Evolutionary conservation across 2,329 filamentous ascomycete genomes (phyloP), one percentile per base, ranked within the genome.

Genomic region (Phyllosticta ampelicida): DNA sequence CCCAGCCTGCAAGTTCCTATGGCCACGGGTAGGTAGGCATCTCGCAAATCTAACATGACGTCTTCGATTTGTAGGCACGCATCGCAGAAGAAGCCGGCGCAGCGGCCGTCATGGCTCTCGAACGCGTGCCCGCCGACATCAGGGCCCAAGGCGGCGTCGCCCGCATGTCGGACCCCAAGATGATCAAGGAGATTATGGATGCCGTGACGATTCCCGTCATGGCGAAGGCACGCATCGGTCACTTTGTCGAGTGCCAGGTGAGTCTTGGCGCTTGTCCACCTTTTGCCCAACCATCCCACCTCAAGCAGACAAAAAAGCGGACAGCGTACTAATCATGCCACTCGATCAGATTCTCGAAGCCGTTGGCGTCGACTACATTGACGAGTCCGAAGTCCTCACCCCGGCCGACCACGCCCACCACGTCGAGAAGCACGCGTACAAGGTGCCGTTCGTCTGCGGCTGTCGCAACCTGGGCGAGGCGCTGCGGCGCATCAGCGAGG

Each of bases 1-100:
- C 28, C 44, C 21, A 4, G 36, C 8, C 26, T n/a, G 50, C 50
- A 44, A n/a, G n/a, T n/a, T n/a, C n/a, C n/a, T n/a, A n/a, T n/a
- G n/a, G n/a, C n/a, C n/a, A n/a, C n/a, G n/a, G n/a, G n/a, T n/a
- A n/a, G n/a, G n/a, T n/a, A n/a, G n/a, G n/a, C n/a, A 23, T 2
- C 3, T 19, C n/a, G 6, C 23, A 28, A 2, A 44, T 16, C 16
- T 16, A 19, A n/a, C 26, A 26, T 52, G 36, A 53, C 55, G n/a
- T 51, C 16, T 51, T 13, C 10, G 19, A 20, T 28, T 18, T 56
- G 51, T 54, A 95, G 79, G 91, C 94, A 62, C 89, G 89, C 76
- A 96, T 99, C 72, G 94, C 94, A 71, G 94, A 99, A 75, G 91
- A 97, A 73, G 91, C 94, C 61, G 94, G 94, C 62, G 94, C 94